Evolutionary conservation across 2,329 filamentous ascomycete species (phyloP).

Genomic region (Verticillium klebahnii): DNA sequence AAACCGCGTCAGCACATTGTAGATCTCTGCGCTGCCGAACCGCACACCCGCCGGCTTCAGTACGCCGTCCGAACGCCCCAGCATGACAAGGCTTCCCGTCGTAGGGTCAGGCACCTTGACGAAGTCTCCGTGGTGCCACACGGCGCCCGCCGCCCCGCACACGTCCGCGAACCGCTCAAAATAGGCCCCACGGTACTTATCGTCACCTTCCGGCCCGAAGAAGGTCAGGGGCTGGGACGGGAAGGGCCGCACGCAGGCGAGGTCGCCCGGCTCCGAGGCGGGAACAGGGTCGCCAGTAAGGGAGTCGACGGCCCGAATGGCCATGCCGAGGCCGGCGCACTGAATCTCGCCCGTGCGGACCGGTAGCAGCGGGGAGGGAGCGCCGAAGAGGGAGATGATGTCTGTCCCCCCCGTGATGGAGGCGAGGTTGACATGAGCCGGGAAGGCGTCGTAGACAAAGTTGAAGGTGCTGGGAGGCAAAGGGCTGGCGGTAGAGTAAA

Average conservation of each 20-base stretch:
- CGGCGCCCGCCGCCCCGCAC: conserved; percentile 31
- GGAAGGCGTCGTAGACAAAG: conserved; percentile 84
- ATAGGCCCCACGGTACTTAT: conserved; percentile 80
- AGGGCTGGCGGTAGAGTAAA: conserved; percentile 92
- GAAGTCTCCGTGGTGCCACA: conserved; percentile 97
- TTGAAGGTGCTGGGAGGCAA: conserved; percentile 88
- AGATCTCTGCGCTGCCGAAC: conserved; percentile 93
- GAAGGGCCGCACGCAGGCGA: conserved; percentile 83
- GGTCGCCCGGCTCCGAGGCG: conserved; percentile 71
- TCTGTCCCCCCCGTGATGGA: conserved; percentile 96
- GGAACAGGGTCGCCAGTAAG: conserved; percentile 49
- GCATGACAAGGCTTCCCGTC: conserved; percentile 81
- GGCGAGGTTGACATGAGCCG: conserved; percentile 73
- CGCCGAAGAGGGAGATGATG: conserved; percentile 91
- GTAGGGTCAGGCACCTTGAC: conserved; percentile 60
- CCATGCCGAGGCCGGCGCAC: conserved; percentile 74
- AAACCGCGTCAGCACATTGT: conserved; percentile 84
- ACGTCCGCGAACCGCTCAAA: conserved; percentile 71
- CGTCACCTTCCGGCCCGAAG: conserved; percentile 67
- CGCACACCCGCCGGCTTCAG: conserved; percentile 88
- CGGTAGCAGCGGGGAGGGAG: conserved; percentile 71
- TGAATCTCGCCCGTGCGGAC: conserved; percentile 73
- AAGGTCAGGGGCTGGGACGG: conserved; percentile 89
- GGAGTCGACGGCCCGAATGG: conserved; percentile 58
- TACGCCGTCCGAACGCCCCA: conserved; percentile 87